phyloP scores from a whole-genome alignment of 2,329 filamentous ascomycete genomes.

The Alternaria hordeiaustralica region DNA sequence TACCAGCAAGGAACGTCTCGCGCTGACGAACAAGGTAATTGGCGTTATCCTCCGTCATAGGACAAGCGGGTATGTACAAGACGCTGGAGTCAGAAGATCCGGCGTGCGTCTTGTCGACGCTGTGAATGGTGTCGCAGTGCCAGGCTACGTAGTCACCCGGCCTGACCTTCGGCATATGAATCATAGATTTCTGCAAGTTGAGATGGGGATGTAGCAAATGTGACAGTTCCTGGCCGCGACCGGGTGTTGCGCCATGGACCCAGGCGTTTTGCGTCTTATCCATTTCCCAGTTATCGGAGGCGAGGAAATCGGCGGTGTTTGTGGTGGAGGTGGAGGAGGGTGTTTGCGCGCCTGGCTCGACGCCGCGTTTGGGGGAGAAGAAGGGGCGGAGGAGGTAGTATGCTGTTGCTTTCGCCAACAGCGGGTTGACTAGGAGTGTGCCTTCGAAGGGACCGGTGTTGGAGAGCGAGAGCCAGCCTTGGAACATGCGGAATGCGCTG shows the following conservation, averaged over 20 bases:
- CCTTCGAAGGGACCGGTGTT: constrained; percentile 75
- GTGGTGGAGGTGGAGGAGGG: constrained; percentile 38
- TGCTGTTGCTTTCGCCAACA: constrained; percentile 75
- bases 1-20: constrained; percentile 70
- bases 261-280: constrained; percentile 60
- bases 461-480: constrained; percentile 87
- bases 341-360: constrained; percentile 42
- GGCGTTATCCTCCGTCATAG: constrained; percentile 76
- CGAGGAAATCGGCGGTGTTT: constrained; percentile 52
- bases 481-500: constrained; percentile 85
- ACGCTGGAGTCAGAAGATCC: constrained; percentile 80
- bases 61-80: constrained; percentile 87
- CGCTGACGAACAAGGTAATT: constrained; percentile 74
- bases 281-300: constrained; percentile 67
- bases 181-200: constrained; percentile 70
- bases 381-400: constrained; percentile 86
- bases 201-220: constrained; percentile 72
- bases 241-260: constrained; percentile 73
- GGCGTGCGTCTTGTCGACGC: constrained; percentile 79
- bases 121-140: constrained; percentile 84
- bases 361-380: constrained; percentile 64
- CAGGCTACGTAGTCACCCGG: constrained; percentile 79
- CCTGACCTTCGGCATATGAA: constrained; percentile 70
- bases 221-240: constrained; percentile 73
- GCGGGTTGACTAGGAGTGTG: constrained; percentile 80